Evolutionary conservation across 148 eudicot genomes (phyloP).

Genomic region (Polygonum aviculare): DNA sequence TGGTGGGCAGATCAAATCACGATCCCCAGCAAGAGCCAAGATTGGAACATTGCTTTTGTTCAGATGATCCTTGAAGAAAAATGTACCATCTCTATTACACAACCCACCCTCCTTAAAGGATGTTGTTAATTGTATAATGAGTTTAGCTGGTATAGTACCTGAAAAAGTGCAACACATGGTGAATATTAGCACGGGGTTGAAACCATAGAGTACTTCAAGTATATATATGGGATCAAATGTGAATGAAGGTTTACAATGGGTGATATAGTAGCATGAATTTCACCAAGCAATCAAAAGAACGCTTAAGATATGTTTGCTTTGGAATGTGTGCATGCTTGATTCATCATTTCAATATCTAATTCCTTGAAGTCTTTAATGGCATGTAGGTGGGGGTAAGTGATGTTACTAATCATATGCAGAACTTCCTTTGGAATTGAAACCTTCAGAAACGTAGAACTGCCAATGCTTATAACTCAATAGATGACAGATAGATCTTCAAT

Average conservation of each 20-base stretch:
- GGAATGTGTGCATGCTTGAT: background rate
- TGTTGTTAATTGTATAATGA: slow-evolving; percentile 68
- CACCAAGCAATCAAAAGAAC: background rate
- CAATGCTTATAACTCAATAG: background rate
- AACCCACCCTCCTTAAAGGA: slow-evolving; percentile 87
- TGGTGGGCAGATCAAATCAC: slow-evolving; percentile 83
- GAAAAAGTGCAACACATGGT: slow-evolving; percentile 4
- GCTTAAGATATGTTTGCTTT: background rate
- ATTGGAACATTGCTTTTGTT: slow-evolving; percentile 60
- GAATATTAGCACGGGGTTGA: background rate
- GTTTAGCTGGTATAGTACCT: slow-evolving; percentile 96
- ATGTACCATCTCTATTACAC: slow-evolving; percentile 64
- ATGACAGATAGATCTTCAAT: background rate
- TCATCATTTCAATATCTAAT: background rate
- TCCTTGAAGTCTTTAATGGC: background rate
- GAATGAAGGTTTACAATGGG: background rate
- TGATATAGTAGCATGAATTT: background rate
- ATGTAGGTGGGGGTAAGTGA: background rate
- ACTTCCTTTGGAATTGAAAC: background rate
- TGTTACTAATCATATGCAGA: background rate
- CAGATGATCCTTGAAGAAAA: slow-evolving; percentile 84
- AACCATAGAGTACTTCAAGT: background rate
- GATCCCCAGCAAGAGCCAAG: slow-evolving; percentile 90
- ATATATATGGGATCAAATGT: background rate
- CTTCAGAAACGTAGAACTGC: background rate